Evolutionary conservation across 2,329 filamentous ascomycete species (phyloP).

Genomic region (Alternaria alternata): DNA sequence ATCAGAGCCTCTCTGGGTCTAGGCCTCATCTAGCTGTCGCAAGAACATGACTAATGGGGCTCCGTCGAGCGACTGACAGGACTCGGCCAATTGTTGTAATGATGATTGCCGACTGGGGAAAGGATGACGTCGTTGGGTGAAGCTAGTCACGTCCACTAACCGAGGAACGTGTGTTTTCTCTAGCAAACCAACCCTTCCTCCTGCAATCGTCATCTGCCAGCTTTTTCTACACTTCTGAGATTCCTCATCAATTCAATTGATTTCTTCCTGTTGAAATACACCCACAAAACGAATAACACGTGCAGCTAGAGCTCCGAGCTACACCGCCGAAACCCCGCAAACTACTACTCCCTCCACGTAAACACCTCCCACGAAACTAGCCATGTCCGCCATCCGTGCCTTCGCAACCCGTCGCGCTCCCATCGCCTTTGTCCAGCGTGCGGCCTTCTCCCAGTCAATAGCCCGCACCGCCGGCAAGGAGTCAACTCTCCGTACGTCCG

Average conservation of each 20-base stretch:
- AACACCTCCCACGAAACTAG: slow-evolving; percentile 10
- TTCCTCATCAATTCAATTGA: not conserved
- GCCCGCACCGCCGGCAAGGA: slow-evolving; percentile 55
- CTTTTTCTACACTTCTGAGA: not conserved
- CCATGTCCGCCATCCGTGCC: slow-evolving; percentile 45
- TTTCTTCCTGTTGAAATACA: not conserved
- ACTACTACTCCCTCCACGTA: slow-evolving; percentile 1
- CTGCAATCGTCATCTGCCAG: slow-evolving; percentile 6
- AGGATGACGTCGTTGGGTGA: slow-evolving; percentile 13
- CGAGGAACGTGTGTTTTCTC: slow-evolving; percentile 20
- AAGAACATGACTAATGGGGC: slow-evolving; percentile 13
- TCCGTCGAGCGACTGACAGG: slow-evolving; percentile 1
- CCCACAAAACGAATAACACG: not conserved
- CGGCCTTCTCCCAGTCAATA: slow-evolving; percentile 50
- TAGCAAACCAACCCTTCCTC: slow-evolving; percentile 10
- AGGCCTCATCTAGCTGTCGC: not conserved
- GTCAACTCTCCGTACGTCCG: slow-evolving; percentile 52
- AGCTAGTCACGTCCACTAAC: slow-evolving; percentile 16
- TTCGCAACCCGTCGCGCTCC: slow-evolving; percentile 43
- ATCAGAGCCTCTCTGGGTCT: slow-evolving; percentile 3
- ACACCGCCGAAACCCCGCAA: slow-evolving; percentile 10
- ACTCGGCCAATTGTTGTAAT: slow-evolving; percentile 18
- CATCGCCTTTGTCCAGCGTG: slow-evolving; percentile 42
- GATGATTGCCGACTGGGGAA: slow-evolving; percentile 13
- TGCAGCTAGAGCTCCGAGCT: slow-evolving; percentile 1